Conservation (phyloP, 192 early-diverging fungal genomes). For the Backusella tarrabulga region DNA sequence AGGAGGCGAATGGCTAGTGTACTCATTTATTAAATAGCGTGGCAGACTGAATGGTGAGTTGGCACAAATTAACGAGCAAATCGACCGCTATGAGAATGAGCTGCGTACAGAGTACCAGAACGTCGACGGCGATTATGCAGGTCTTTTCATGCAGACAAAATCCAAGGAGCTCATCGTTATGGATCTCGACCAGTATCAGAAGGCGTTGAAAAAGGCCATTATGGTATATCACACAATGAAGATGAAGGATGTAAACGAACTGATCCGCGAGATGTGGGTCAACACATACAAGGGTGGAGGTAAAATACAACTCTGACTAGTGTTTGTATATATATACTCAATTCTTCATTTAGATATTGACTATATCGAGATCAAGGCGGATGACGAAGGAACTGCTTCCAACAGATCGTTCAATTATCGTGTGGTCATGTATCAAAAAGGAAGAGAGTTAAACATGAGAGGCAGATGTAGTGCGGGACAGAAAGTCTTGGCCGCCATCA, state of each 20-base stretch:
- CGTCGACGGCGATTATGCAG: conserved; percentile 65
- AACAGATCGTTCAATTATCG: conserved; percentile 88
- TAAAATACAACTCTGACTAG: conserved; percentile 13
- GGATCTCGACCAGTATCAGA: conserved; percentile 85
- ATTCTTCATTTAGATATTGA: conserved; percentile 76
- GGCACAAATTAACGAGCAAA: conserved; percentile 82
- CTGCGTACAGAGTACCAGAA: conserved; percentile 75
- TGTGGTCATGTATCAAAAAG: conserved; percentile 91
- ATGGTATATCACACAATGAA: conserved; percentile 90
- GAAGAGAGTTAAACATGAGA: conserved; percentile 86
- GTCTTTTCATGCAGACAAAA: conserved; percentile 69
- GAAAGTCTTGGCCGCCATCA: conserved; percentile 93
- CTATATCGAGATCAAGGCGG: conserved; percentile 91
- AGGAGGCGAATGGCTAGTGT: background rate
- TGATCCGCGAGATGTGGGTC: conserved; percentile 94
- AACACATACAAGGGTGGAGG: conserved; percentile 93
- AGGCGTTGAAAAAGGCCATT: conserved; percentile 83
- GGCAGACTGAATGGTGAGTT: conserved; percentile 70
- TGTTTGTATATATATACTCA: background rate
- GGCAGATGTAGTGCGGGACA: conserved; percentile 96
- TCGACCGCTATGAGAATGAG: conserved; percentile 52
- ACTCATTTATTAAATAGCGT: conserved; percentile 21
- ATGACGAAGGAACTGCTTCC: conserved; percentile 66
- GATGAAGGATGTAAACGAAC: conserved; percentile 97
- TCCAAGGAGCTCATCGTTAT: conserved; percentile 68